These are phyloP conservation scores for Pichia phayaonensis DNA, from an alignment of 805 yeast genomes.

Conservation along the genomic window DNA sequence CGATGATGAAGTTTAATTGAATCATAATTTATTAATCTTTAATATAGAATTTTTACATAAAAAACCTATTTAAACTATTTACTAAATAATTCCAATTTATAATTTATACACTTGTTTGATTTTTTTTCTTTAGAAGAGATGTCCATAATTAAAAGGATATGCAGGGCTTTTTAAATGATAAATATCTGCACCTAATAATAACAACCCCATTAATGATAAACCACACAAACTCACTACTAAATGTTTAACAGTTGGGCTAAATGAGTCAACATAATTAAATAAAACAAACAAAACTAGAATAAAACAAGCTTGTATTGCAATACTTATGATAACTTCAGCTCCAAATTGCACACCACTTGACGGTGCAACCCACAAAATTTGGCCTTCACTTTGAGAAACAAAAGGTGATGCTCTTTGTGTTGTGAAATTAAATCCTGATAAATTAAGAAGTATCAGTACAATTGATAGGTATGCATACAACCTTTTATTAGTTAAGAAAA, in stretches of 20 bases:
- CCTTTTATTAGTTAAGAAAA: slow-evolving; percentile 8
- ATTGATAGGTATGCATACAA: slow-evolving; percentile 28
- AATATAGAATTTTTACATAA: not conserved
- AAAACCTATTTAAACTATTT: not conserved
- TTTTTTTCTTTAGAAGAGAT: slow-evolving; percentile 1
- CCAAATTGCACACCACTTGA: slow-evolving; percentile 68
- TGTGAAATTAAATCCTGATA: slow-evolving; percentile 61
- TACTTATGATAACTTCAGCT: slow-evolving; percentile 49
- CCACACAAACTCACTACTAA: not conserved
- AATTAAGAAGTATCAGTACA: slow-evolving; percentile 33
- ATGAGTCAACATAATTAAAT: slow-evolving; percentile 18
- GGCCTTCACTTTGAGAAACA: slow-evolving; percentile 42
- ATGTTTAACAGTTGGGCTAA: not conserved
- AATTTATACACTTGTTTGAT: not conserved
- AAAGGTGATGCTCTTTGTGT: slow-evolving; percentile 56
- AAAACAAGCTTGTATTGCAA: slow-evolving; percentile 41
- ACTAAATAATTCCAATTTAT: not conserved
- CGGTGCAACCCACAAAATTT: slow-evolving; percentile 47
- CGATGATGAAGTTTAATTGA: not conserved
- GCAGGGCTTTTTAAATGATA: slow-evolving; percentile 38
- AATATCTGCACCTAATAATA: slow-evolving; percentile 26
- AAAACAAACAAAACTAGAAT: slow-evolving; percentile 35
- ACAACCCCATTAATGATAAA: slow-evolving; percentile 1
- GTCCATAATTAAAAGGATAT: slow-evolving; percentile 37
- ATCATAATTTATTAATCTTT: not conserved